phyloP scores from a whole-genome alignment of 176 grass and related monocot species.

The Puya raimondii region DNA sequence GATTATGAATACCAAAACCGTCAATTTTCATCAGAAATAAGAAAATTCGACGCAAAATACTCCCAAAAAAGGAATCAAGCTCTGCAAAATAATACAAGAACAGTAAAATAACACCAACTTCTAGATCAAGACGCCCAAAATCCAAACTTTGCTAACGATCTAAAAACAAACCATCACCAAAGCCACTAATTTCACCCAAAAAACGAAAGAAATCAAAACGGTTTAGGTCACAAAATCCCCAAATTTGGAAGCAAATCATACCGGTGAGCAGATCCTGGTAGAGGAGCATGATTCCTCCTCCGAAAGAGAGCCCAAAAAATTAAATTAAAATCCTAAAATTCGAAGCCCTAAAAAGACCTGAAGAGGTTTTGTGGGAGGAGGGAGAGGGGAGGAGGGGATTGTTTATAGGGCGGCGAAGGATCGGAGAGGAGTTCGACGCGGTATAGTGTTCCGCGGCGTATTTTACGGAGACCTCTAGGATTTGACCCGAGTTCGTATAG shows the following conservation, averaged over 20 bases:
- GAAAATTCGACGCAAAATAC: background rate
- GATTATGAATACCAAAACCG: too few species aligned
- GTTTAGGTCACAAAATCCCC: background rate
- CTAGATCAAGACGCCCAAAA: background rate
- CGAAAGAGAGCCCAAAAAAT: background rate
- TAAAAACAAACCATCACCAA: background rate
- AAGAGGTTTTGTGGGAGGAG: background rate
- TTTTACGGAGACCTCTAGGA: background rate
- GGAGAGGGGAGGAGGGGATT: background rate
- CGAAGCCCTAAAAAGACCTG: background rate
- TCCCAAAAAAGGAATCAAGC: background rate
- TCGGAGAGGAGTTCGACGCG: background rate
- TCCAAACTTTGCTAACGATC: background rate
- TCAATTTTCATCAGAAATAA: too few species aligned
- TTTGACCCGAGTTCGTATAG: background rate
- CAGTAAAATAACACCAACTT: background rate
- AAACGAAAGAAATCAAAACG: background rate
- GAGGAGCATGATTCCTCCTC: slow-evolving; percentile 40
- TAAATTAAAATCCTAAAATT: slow-evolving; percentile 28
- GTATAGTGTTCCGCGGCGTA: background rate
- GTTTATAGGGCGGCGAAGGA: background rate
- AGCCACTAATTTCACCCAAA: slow-evolving; percentile 9
- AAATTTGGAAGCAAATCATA: background rate
- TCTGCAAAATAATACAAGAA: background rate
- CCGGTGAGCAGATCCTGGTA: slow-evolving; percentile 65